Evolutionary conservation across 208 protist genomes (phyloP).

Genomic region (Trypanosomatidae sp.): DNA sequence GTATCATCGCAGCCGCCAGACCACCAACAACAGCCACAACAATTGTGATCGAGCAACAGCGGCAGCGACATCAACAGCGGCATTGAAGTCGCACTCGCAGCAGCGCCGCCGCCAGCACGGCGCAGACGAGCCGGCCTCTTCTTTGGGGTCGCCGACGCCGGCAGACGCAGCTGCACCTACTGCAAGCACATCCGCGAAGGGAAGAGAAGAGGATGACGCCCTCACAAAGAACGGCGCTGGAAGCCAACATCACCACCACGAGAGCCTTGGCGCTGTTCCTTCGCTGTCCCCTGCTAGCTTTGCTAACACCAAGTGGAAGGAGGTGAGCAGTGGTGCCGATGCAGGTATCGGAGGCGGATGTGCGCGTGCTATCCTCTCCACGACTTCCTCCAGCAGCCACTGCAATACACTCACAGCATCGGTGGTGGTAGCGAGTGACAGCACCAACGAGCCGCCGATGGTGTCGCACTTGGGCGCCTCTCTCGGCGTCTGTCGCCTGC

Average conservation of each 20-base stretch:
- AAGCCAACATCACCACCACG: neutral
- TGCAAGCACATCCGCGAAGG: neutral
- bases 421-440: neutral
- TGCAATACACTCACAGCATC: neutral
- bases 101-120: neutral
- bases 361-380: neutral
- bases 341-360: neutral
- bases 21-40: neutral
- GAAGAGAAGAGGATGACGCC: neutral
- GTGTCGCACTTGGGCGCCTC: neutral
- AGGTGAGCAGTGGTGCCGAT: constrained; percentile 3
- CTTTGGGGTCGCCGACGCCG: neutral
- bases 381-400: neutral
- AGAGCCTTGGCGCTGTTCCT: neutral
- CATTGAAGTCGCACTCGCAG: neutral
- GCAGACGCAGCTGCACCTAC: neutral
- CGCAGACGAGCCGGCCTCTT: neutral
- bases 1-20: neutral
- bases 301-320: constrained; percentile 8
- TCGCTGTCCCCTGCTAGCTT: neutral
- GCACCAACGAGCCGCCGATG: neutral
- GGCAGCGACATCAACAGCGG: neutral
- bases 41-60: neutral
- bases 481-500: constrained; percentile 7
- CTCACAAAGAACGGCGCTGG: neutral